phyloP scores from a whole-genome alignment of 768 basidiomycete genomes.

The Bullera alba region DNA sequence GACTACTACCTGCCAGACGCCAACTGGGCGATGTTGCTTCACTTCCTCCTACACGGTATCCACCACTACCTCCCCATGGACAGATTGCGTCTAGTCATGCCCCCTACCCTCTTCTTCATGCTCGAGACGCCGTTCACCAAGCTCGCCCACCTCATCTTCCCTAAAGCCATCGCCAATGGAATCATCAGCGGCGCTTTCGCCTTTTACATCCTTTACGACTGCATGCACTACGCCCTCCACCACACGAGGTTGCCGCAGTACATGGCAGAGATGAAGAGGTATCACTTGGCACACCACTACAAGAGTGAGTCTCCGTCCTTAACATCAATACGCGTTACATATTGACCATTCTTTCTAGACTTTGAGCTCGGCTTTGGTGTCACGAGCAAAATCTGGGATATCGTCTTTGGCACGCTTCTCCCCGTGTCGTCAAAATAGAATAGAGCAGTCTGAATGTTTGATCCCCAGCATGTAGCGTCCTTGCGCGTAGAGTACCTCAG shows the following conservation, averaged over 20 bases:
- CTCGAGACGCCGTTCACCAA: constrained; percentile 80
- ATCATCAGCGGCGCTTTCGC: constrained; percentile 72
- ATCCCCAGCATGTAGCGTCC: no score
- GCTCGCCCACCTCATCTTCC: constrained; percentile 76
- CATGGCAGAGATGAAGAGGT: constrained; percentile 87
- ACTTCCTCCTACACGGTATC: constrained; percentile 89
- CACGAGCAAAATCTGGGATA: constrained; percentile 87
- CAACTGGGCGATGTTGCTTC: constrained; percentile 69
- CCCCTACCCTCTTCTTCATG: constrained; percentile 68
- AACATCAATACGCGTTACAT: neutral
- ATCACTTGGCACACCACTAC: constrained; percentile 95
- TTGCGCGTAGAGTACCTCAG: no score
- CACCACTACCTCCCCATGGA: constrained; percentile 99
- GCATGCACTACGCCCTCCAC: constrained; percentile 76
- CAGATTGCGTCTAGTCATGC: constrained; percentile 91
- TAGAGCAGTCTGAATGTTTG: neutral
- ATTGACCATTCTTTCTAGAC: constrained; percentile 45
- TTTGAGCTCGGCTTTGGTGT: constrained; percentile 96
- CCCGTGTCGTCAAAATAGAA: constrained; percentile 34
- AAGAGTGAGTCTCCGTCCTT: constrained; percentile 53
- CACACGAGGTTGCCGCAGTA: constrained; percentile 81
- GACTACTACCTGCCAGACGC: constrained; percentile 79
- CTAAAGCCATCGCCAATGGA: constrained; percentile 76
- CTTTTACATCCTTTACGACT: constrained; percentile 49
- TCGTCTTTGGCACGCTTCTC: constrained; percentile 70